Evolutionary conservation across 352 stramenopile genomes (phyloP).

Genomic region (Elongisporangium senticosum): DNA sequence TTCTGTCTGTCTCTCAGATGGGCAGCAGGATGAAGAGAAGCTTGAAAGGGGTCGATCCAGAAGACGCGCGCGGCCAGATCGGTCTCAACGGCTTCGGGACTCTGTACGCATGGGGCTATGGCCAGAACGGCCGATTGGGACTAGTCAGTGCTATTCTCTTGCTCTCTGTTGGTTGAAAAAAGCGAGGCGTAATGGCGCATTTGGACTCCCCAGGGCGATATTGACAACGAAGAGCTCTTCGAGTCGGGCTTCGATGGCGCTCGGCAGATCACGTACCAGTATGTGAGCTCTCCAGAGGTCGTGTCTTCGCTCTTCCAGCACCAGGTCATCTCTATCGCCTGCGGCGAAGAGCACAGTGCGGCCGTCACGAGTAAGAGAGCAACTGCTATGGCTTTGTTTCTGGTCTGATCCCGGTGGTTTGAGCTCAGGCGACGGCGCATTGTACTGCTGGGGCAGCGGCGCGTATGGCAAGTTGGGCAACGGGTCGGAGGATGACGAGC

Average conservation of each 20-base stretch:
- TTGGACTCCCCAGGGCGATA: conserved; percentile 34
- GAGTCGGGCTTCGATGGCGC: conserved; percentile 57
- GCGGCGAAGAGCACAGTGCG: conserved; percentile 60
- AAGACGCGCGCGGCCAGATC: conserved; percentile 44
- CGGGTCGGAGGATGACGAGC: conserved; percentile 48
- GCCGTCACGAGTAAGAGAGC: conserved; percentile 48
- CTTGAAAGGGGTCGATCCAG: conserved; percentile 29
- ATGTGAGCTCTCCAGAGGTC: conserved; percentile 35
- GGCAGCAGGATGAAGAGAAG: conserved; percentile 38
- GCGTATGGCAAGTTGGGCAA: conserved; percentile 68
- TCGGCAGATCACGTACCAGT: conserved; percentile 66
- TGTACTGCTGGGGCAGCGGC: conserved; percentile 70
- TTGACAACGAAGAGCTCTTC: conserved; percentile 64
- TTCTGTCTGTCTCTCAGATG: conserved; percentile 10
- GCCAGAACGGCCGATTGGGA: conserved; percentile 55
- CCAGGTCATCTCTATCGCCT: conserved; percentile 41
- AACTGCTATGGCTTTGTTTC: background rate
- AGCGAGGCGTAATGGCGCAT: background rate
- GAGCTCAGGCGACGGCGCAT: conserved; percentile 35
- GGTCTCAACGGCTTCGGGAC: conserved; percentile 30
- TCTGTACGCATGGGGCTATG: conserved; percentile 69
- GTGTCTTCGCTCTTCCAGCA: conserved; percentile 43
- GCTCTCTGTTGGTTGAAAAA: background rate
- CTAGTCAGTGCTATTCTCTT: conserved; percentile 24
- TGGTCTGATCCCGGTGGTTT: background rate